Conservation (phyloP, 305 asterid genomes). For the Solanum hybrid region DNA sequence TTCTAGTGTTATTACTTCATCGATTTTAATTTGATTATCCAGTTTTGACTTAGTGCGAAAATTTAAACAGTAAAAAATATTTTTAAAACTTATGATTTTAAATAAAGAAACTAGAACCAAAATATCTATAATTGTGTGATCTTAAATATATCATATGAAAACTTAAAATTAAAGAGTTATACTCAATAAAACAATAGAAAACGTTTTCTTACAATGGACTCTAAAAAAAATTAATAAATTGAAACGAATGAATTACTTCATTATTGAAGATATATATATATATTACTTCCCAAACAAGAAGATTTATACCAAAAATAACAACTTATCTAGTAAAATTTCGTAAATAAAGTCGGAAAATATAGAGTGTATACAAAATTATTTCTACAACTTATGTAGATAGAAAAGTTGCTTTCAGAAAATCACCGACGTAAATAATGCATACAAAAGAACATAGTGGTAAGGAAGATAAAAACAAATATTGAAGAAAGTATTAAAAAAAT, state of each 20-base stretch:
- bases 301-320: not conserved
- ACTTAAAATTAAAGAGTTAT: not conserved
- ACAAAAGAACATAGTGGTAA: not conserved
- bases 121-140: too few relatives aligned
- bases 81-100: not conserved
- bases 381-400: not conserved
- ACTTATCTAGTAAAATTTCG: not conserved
- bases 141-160: not conserved
- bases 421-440: not conserved
- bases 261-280: not conserved
- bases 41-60: rapidly evolving
- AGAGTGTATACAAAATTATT: not conserved
- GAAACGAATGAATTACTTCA: not conserved
- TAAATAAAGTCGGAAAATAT: not conserved
- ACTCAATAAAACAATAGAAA: not conserved
- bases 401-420: not conserved
- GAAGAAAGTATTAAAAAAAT: rapidly evolving
- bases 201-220: not conserved
- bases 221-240: not conserved
- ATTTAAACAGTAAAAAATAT: not conserved
- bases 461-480: not conserved
- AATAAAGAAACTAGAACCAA: not conserved
- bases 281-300: not conserved
- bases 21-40: not conserved
- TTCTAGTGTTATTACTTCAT: not conserved